Percentiles rank a stretch among this genome's conserved stretches.
These are phyloP conservation scores for Friedmanniomyces simplex DNA, from an alignment of 495 filamentous ascomycete species.

Conservation along the genomic window DNA sequence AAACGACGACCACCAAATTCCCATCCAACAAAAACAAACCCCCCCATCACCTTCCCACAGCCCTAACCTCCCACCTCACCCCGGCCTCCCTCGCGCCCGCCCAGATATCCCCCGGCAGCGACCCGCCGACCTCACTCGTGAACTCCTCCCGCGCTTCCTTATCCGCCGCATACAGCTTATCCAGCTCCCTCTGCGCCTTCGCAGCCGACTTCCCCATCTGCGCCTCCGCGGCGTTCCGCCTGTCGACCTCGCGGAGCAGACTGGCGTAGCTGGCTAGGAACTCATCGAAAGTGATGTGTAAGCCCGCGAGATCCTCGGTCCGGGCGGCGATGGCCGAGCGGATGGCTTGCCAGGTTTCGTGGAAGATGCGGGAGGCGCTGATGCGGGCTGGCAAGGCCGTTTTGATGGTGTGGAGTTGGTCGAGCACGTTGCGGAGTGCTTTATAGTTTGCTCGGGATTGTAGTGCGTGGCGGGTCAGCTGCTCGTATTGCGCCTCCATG, in stretches of 20 bases:
- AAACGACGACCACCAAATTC: too few species aligned
- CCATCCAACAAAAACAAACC: too few species aligned
- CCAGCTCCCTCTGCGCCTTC: slow-evolving; percentile 64
- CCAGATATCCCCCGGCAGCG: slow-evolving; percentile 84
- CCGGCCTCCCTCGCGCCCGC: slow-evolving; percentile 55
- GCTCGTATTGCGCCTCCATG: slow-evolving; percentile 60
- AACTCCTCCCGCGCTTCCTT: slow-evolving; percentile 66
- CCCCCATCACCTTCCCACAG: slow-evolving; percentile 24
- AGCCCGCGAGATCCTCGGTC: slow-evolving; percentile 59
- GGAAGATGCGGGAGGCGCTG: slow-evolving; percentile 59
- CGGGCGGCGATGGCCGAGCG: slow-evolving; percentile 54
- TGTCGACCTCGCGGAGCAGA: slow-evolving; percentile 68
- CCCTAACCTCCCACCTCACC: slow-evolving; percentile 44
- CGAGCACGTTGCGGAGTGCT: slow-evolving; percentile 47
- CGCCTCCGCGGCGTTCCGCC: slow-evolving; percentile 58
- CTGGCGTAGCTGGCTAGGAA: slow-evolving; percentile 77
- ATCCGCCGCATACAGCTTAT: slow-evolving; percentile 65
- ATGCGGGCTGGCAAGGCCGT: slow-evolving; percentile 46
- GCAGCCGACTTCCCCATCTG: slow-evolving; percentile 62
- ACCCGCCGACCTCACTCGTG: slow-evolving; percentile 71
- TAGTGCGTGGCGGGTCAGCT: slow-evolving; percentile 46
- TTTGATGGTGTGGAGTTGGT: slow-evolving; percentile 52
- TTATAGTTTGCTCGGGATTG: slow-evolving; percentile 41
- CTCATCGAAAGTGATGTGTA: slow-evolving; percentile 68
- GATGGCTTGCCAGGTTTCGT: slow-evolving; percentile 63